Percentiles rank a stretch among this genome's conserved stretches.
Evolutionary conservation across 1,284 basidiomycete genomes (phyloP).

Genomic region (Cutaneotrichosporon daszewskae): DNA sequence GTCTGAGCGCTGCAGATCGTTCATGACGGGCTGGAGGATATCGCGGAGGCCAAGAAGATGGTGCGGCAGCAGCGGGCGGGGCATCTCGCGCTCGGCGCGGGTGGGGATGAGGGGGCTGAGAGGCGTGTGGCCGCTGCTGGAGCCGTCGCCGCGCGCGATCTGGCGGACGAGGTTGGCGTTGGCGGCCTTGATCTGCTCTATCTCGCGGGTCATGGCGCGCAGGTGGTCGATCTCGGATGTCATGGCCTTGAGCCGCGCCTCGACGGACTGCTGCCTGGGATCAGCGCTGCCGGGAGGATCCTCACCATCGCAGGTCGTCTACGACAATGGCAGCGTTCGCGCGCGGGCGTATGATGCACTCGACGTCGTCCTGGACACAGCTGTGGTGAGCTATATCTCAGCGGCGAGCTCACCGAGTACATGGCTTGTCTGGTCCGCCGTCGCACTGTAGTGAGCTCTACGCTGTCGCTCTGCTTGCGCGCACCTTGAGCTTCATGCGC

Average conservation of each 20-base stretch:
- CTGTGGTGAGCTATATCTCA: constrained; percentile 2
- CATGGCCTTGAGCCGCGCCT: constrained; percentile 8
- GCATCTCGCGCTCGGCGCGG: background rate
- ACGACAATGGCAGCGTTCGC: constrained; percentile 17
- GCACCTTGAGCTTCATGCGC: constrained; percentile 18
- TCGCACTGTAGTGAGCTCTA: constrained; percentile 13
- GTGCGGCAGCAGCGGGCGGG: background rate
- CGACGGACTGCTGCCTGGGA: constrained; percentile 15
- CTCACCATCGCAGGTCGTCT: constrained; percentile 19
- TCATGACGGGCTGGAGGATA: constrained; percentile 6
- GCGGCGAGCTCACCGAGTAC: constrained; percentile 7
- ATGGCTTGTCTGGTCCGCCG: constrained; percentile 5
- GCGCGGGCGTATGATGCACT: constrained; percentile 17
- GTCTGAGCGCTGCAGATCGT: constrained; percentile 8
- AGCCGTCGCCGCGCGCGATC: background rate
- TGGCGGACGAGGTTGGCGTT: constrained; percentile 11
- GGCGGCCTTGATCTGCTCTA: constrained; percentile 7
- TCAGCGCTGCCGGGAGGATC: background rate
- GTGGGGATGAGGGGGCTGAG: background rate
- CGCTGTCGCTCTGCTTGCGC: background rate
- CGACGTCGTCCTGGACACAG: constrained; percentile 13
- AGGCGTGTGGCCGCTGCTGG: background rate
- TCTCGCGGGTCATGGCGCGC: constrained; percentile 8
- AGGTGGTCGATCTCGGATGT: too few relatives aligned
- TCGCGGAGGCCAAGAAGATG: constrained; percentile 8